Evolutionary conservation across 1,284 basidiomycete genomes (phyloP).

Genomic region (Stereum hirsutum): DNA sequence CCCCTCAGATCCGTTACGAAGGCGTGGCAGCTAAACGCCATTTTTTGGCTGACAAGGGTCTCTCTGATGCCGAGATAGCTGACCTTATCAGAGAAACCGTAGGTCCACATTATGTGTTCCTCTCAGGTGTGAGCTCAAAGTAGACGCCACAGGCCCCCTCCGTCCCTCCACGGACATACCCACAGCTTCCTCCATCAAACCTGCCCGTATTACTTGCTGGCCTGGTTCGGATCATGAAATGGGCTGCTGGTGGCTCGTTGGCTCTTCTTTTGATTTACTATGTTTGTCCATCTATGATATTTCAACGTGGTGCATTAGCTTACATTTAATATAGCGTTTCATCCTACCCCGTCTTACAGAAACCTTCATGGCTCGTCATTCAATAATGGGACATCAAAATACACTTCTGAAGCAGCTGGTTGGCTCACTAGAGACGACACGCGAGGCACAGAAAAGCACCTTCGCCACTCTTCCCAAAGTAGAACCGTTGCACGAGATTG

Average conservation of each 20-base stretch:
- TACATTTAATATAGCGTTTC: no score
- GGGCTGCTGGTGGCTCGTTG: conserved; percentile 55
- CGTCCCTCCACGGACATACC: conserved; percentile 65
- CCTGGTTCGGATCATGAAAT: conserved; percentile 48
- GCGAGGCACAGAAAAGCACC: background rate
- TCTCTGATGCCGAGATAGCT: conserved; percentile 51
- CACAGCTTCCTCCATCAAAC: conserved; percentile 58
- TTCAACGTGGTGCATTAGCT: no score
- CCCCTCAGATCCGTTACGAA: conserved; percentile 54
- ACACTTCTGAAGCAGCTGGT: background rate
- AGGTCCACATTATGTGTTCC: conserved; percentile 15
- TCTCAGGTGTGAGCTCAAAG: no score
- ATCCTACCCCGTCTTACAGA: background rate
- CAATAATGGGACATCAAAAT: background rate
- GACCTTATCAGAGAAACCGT: conserved; percentile 49
- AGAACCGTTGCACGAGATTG: background rate
- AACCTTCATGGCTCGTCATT: background rate
- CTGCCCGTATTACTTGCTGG: conserved; percentile 57
- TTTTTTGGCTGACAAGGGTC: conserved; percentile 68
- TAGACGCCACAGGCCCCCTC: conserved; percentile 43
- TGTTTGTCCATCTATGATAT: no score
- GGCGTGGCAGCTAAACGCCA: conserved; percentile 44
- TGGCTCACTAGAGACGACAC: background rate
- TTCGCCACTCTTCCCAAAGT: background rate
- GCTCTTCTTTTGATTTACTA: conserved; percentile 52